Evolutionary conservation across 495 filamentous ascomycete species (phyloP), one percentile per base, ranked within the genome.

Genomic region (Alectoria sarmentosa): DNA sequence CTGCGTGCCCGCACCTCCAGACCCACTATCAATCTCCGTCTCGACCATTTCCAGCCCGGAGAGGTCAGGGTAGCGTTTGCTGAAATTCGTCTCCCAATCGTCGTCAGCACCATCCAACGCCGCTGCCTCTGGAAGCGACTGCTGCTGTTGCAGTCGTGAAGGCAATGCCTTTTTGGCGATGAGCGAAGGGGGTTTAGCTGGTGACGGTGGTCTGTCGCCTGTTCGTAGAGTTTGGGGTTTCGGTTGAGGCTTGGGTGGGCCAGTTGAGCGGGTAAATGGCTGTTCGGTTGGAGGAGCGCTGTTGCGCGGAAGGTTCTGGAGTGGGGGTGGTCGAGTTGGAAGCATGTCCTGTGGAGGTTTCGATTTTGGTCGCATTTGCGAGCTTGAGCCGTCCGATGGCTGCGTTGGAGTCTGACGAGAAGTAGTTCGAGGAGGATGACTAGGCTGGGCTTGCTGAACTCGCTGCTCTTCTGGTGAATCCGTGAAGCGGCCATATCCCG

Each of bases 401-500:
- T 62, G 37, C 11, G 34, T 37, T 62, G 38, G 55, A 19, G 38
- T 39, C 34, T 69, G 67, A 26, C 49, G 63, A 55, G 67, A 69
- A 11, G 52, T 59, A 7, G 63, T 66, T 32, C 67, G 60, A 11
- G 37, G 42, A 19, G 66, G 66, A 48, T n/a, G 61, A 28, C n/a
- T 30, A 10, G 9, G 37, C 41, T 63, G n/a, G 17, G 52, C 30
- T 28, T 66, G 42, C 34, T 38, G 62, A 30, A 32, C 32, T 41
- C n/a, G 46, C 26, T 32, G 36, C 58, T 65, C 46, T 38, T 61
- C 49, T 48, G 73, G 63, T 14, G 72, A 62, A 19, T 92, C 88
- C 9, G 91, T 89, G 72, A 84, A 96, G 58, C 84, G 85, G 19
- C 94, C 94, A 74, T 97, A 98, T 11, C 92, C 94, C 64, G 91